Base-by-base conservation (phyloP, 805 yeast species). In the Starmerella khaoyaiensis region DNA sequence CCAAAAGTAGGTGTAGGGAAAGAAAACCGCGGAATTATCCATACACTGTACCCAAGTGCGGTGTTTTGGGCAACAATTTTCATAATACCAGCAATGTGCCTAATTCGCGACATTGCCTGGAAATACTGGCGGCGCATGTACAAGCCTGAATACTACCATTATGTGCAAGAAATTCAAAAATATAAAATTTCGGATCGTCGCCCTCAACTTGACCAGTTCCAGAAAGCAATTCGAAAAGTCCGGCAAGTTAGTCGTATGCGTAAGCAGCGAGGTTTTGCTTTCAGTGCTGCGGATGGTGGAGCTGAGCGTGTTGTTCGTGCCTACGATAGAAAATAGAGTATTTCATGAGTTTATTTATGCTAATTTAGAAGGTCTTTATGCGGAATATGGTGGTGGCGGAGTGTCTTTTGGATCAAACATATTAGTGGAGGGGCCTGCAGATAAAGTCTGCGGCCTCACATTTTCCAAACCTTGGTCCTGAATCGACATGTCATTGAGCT, bases 211-310 rank as follows among this genome's bases (percentile, higher is more conserved):
- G 94, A 84, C 49, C 93, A 86, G 46, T 90, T 90, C 68, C 98
- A 90, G 59, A 84, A 79, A 57, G 96, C 97, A 5, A 90, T 90
- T 39, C 71, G 97, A 54, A 90, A 84, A 55, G 97, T 90, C 18
- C 77, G 99, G 60, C 99, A 93, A 60, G 97, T 90, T 26, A 94
- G 87, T 59, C 72, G 99, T 59, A 87, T 90, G 81, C 80, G 93
- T 57, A 90, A 90, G 54, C 98, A 90, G 61, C 76, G 97, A 61
- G 99, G 99, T 5, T 90, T 82, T 66, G 99, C 99, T 1, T 90
- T 90, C 53, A 84, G 96, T 5, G 97, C 90, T 59, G 84, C 80
- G 32, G 94, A 83, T 46, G 94, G 81, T 56, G 94, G 94, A 32
- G 93, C 93, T 25, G 95, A 84, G 48, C 76, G 76, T 54, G 72